Evolutionary conservation across 2,329 filamentous ascomycete genomes (phyloP).

Genomic region (Clonostachys sp.): DNA sequence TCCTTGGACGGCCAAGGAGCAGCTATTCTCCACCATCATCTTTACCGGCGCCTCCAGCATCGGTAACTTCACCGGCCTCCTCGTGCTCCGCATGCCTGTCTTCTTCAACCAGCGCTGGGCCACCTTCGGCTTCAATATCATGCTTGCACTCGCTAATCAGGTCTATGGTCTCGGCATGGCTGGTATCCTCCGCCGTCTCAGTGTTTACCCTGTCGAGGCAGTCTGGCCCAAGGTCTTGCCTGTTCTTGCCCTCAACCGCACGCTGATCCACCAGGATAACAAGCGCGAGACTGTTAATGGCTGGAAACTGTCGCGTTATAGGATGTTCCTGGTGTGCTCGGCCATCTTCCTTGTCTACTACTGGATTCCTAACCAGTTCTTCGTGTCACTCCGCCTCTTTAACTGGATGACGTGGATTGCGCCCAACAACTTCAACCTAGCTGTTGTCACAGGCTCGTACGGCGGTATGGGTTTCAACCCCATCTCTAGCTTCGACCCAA

Average conservation of each 20-base stretch:
- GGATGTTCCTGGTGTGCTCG: conserved; percentile 32
- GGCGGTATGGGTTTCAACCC: conserved; percentile 42
- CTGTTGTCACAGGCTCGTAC: conserved; percentile 34
- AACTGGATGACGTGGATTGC: conserved; percentile 48
- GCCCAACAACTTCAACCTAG: conserved; percentile 34
- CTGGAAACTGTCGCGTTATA: conserved; percentile 36
- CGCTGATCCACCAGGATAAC: conserved; percentile 23
- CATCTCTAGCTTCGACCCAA: conserved; percentile 46
- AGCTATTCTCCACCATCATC: conserved; percentile 34
- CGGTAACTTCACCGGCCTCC: conserved; percentile 15
- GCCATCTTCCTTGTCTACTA: conserved; percentile 37
- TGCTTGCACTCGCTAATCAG: conserved; percentile 22
- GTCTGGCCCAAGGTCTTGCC: conserved; percentile 25
- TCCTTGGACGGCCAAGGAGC: conserved; percentile 35
- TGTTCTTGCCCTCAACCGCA: conserved; percentile 24
- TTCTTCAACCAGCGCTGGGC: conserved; percentile 24
- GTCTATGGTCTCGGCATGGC: conserved; percentile 24
- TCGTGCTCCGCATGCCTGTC: conserved; percentile 18
- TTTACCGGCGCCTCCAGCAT: conserved; percentile 14
- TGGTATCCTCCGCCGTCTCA: conserved; percentile 23
- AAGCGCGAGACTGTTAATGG: conserved; percentile 30
- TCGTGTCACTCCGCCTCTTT: conserved; percentile 34
- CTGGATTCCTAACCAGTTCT: conserved; percentile 42
- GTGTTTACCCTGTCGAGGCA: conserved; percentile 24
- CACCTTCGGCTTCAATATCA: conserved; percentile 19